Percentiles rank a stretch among this genome's conserved stretches.
Conservation (phyloP, 2,329 filamentous ascomycete species). For the Exophiala xenobiotica region DNA sequence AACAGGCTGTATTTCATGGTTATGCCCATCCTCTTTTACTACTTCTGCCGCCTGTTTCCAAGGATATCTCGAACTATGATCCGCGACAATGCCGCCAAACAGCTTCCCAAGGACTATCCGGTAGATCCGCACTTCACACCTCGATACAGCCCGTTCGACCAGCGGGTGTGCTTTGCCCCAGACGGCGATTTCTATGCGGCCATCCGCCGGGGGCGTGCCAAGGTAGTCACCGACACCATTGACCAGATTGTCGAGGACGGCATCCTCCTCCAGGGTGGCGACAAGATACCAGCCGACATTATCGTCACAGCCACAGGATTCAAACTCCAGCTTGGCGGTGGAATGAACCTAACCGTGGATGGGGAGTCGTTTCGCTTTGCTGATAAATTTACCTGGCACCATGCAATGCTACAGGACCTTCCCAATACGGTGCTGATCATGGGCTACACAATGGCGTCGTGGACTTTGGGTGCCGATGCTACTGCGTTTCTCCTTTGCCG, state of each 20-base stretch:
- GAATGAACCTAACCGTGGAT: conserved; percentile 38
- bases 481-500: conserved; percentile 41
- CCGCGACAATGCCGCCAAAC: conserved; percentile 1
- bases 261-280: conserved; percentile 48
- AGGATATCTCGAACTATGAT: conserved; percentile 8
- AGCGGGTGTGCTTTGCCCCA: conserved; percentile 64
- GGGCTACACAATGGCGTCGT: conserved; percentile 45
- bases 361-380: conserved; percentile 34
- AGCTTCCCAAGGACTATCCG: conserved; percentile 39
- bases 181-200: conserved; percentile 58
- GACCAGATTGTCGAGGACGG: conserved; percentile 49
- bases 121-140: conserved; percentile 64
- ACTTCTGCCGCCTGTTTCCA: conserved; percentile 22
- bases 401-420: conserved; percentile 45
- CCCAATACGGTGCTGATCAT: conserved; percentile 43
- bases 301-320: conserved; percentile 47
- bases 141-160: conserved; percentile 66
- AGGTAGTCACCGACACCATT: conserved; percentile 56
- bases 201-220: conserved; percentile 50
- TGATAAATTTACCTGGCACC: conserved; percentile 43
- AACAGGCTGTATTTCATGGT: conserved; percentile 20
- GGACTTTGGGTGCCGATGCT: conserved; percentile 46
- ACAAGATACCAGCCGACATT: conserved; percentile 41
- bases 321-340: conserved; percentile 40
- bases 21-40: conserved; percentile 8